Base-by-base conservation (phyloP, 2,329 filamentous ascomycete genomes). In the Bimuria novae-zelandiae region DNA sequence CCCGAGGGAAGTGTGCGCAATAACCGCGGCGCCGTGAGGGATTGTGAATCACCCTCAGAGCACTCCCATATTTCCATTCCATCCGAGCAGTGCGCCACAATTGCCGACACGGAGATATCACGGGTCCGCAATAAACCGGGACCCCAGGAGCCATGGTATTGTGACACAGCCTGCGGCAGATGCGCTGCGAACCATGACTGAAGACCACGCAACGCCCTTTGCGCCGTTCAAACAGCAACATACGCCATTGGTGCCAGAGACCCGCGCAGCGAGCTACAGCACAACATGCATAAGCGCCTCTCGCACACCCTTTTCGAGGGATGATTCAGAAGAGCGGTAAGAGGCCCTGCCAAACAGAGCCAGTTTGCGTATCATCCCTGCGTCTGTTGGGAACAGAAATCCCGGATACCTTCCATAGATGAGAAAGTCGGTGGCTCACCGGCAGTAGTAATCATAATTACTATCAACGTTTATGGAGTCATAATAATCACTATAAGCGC, bases 291-390 rank as follows among this genome's bases (percentile, higher is more conserved):
- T 73, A 71, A 73, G 70, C 69, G 70, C 67, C 47, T 58, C 44
- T 59, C 62, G 56, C 61, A 56, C 60, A 57, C 51, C 63, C 62
- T 54, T 42, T 54, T 59, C 51, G 51, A 52, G 45, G 54, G 58
- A 64, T 68, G 67, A 69, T 72, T 70, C 70, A 71, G 64, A 72
- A 73, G 63, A 71, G 71, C 71, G 71, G 71, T 74, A 71, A 69
- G 59, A 56, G 49, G 48, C 49, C 48, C 54, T 65, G 54, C 66
- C 62, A 64, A 60, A 63, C 61, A 62, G 53, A 57, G 55, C 61
- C 45, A 33, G 54, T 55, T 54, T 39, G 57, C 59, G 55, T 56
- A 62, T 59, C 61, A 62, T 54, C 50, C 60, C 49, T 69, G 66
- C 66, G 55, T 65, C 67, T 69, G 67, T 71, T 71, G 67, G 59